Evolutionary conservation across 257 asterid genomes (phyloP).

Genomic region (Nicotiana otophora): DNA sequence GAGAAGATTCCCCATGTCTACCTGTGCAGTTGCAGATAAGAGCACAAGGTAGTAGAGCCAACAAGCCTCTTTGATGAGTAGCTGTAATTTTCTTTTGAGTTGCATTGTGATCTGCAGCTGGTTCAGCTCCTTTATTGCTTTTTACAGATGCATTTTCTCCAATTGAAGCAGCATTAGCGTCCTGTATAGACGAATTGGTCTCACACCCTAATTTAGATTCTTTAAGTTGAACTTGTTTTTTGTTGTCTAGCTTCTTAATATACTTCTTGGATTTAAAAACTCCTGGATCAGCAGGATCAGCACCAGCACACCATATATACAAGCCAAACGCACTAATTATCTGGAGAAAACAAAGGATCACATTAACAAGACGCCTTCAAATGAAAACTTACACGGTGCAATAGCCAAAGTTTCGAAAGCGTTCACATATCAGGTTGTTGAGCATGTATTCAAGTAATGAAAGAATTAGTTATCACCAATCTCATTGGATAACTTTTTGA

Average conservation of each 20-base stretch:
- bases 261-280: constrained; percentile 86
- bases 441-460: neutral
- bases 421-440: neutral
- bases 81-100: constrained; percentile 24
- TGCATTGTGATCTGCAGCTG: constrained; percentile 34
- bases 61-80: constrained; percentile 24
- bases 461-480: neutral
- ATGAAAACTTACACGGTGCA: neutral
- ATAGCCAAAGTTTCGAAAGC: neutral
- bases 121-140: constrained; percentile 28
- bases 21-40: constrained; percentile 35
- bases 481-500: neutral
- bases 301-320: constrained; percentile 92
- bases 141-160: constrained; percentile 36
- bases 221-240: constrained; percentile 29
- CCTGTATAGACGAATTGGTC: constrained; percentile 49
- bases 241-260: constrained; percentile 42
- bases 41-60: constrained; percentile 75
- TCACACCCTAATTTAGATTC: constrained; percentile 58
- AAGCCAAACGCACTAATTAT: constrained; percentile 67
- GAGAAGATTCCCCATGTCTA: constrained; percentile 51
- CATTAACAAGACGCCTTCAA: neutral
- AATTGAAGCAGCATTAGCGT: constrained; percentile 35
- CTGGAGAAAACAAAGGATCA: constrained; percentile 34
- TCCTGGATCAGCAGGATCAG: constrained; percentile 96